A percentile compares a stretch with the other conserved stretches of the same genome.
Evolutionary conservation across 1,284 basidiomycete species (phyloP).

Genomic region (Chalciporus sp.): DNA sequence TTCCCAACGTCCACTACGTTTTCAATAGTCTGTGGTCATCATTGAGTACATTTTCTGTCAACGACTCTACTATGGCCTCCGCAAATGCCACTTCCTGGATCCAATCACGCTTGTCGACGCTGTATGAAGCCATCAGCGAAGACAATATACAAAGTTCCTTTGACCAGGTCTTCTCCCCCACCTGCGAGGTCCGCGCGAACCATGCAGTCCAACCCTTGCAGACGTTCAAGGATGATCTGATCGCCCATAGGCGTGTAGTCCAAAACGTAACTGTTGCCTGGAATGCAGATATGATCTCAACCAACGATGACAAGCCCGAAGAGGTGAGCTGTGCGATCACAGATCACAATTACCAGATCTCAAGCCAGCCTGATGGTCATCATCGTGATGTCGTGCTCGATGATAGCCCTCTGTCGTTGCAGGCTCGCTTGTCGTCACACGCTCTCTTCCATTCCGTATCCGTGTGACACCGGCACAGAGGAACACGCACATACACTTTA

Average conservation of each 20-base stretch:
- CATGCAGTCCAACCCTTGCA: constrained; percentile 33
- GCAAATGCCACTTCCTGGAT: constrained; percentile 23
- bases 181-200: constrained; percentile 38
- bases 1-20: not conserved
- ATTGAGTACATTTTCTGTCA: not conserved
- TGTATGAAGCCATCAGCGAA: constrained; percentile 31
- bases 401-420: constrained; percentile 42
- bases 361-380: not conserved
- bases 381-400: not conserved
- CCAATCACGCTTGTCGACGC: constrained; percentile 25
- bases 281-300: constrained; percentile 36
- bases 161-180: constrained; percentile 35
- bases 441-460: constrained; percentile 46
- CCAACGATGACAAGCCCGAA: constrained; percentile 20
- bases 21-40: not conserved
- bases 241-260: constrained; percentile 18
- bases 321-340: constrained; percentile 18
- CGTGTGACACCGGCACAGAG: constrained; percentile 44
- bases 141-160: constrained; percentile 25
- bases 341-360: not conserved
- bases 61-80: constrained; percentile 2
- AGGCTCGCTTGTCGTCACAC: constrained; percentile 45
- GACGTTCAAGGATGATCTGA: constrained; percentile 32
- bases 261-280: constrained; percentile 35
- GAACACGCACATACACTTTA: constrained; percentile 41